A percentile compares a stretch with the other conserved stretches of the same genome.
phyloP scores from a whole-genome alignment of 306 rosid species.

The Prunus mume region DNA sequence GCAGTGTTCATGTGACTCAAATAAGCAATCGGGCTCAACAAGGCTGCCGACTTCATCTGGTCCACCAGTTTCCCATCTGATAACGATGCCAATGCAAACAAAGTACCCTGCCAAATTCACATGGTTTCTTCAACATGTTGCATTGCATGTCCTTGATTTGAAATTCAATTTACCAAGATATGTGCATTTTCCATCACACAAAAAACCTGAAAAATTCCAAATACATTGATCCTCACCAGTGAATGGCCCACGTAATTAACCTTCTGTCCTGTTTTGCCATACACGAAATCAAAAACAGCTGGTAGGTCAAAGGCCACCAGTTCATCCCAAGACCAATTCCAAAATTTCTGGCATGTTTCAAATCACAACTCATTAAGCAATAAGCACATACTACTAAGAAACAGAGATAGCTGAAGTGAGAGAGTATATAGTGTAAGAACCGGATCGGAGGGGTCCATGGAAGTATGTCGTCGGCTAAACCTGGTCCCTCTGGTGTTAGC shows the following conservation, averaged over 20 bases:
- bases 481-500: constrained; percentile 84
- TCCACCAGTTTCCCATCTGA: constrained; percentile 60
- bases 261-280: constrained; percentile 65
- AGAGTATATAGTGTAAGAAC: constrained; percentile 16
- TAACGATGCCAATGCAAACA: constrained; percentile 66
- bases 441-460: constrained; percentile 41
- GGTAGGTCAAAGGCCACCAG: constrained; percentile 71
- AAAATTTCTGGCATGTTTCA: constrained; percentile 48
- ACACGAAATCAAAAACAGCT: constrained; percentile 65
- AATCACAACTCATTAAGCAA: background rate
- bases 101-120: constrained; percentile 60
- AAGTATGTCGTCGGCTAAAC: constrained; percentile 58
- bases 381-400: background rate
- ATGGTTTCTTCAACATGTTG: background rate
- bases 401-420: background rate
- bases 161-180: background rate
- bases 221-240: constrained; percentile 39
- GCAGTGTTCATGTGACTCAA: constrained; percentile 68
- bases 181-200: background rate
- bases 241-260: constrained; percentile 87
- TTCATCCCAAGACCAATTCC: constrained; percentile 95
- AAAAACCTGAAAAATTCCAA: constrained; percentile 2
- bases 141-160: background rate
- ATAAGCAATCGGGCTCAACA: constrained; percentile 80
- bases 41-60: constrained; percentile 66